Percentiles rank a stretch among this genome's conserved stretches.
phyloP scores from a whole-genome alignment of 768 basidiomycete species.

The Tylopilus plumbeoviolaceoides region DNA sequence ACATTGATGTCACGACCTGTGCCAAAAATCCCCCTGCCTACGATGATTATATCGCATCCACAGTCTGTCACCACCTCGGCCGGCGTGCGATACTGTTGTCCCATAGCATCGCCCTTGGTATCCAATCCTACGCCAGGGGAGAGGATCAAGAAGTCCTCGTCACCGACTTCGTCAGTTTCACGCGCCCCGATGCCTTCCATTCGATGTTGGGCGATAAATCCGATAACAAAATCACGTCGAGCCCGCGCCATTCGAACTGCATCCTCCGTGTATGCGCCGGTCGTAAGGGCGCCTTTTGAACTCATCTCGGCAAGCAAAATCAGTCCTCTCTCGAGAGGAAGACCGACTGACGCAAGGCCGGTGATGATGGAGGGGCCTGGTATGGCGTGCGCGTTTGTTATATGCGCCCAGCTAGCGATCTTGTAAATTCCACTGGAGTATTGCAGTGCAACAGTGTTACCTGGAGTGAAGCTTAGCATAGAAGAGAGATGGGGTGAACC shows the following conservation, averaged over 20 bases:
- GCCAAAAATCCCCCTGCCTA: conserved; percentile 92
- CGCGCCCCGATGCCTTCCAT: conserved; percentile 62
- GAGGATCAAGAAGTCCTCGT: conserved; percentile 85
- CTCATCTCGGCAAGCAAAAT: conserved; percentile 97
- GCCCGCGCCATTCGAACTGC: conserved; percentile 86
- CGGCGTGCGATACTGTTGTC: conserved; percentile 94
- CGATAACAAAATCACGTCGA: conserved; percentile 85
- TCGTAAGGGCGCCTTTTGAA: conserved; percentile 80
- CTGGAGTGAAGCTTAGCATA: conserved; percentile 38
- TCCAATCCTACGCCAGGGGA: conserved; percentile 93
- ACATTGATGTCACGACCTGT: conserved; percentile 40
- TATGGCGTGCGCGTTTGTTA: conserved; percentile 95
- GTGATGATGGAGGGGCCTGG: conserved; percentile 93
- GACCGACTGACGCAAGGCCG: conserved; percentile 85
- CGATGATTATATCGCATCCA: conserved; percentile 96
- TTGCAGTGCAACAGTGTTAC: conserved; percentile 93
- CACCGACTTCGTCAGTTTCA: conserved; percentile 26
- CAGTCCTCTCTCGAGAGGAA: conserved; percentile 77
- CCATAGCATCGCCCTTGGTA: conserved; percentile 75
- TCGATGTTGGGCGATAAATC: conserved; percentile 88
- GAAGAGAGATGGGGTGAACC: neutral
- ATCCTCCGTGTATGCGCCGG: conserved; percentile 75
- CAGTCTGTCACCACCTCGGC: conserved; percentile 71
- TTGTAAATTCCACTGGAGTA: conserved; percentile 91
- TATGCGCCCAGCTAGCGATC: conserved; percentile 93